Percentiles rank a stretch among this genome's conserved stretches.
phyloP scores from a whole-genome alignment of 2,329 filamentous ascomycete species.

The Alternaria hordeiaustralica region DNA sequence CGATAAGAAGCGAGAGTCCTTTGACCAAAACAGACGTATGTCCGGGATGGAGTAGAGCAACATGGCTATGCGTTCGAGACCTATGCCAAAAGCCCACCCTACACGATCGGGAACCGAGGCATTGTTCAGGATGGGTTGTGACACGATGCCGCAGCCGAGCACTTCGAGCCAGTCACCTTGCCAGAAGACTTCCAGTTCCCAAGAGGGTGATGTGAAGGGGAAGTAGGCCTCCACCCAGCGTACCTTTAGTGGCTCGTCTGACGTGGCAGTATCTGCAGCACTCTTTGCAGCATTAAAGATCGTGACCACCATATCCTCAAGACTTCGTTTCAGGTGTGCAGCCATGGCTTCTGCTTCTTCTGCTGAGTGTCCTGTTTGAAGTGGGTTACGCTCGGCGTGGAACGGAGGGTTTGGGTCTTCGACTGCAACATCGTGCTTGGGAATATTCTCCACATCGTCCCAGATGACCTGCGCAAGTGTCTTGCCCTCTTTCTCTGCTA shows the following conservation, averaged over 20 bases:
- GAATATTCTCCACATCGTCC: conserved; percentile 73
- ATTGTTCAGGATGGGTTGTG: conserved; percentile 79
- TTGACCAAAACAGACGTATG: conserved; percentile 95
- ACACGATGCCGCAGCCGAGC: conserved; percentile 87
- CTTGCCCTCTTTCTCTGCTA: conserved; percentile 54
- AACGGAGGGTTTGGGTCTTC: conserved; percentile 83
- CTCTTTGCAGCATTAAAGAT: conserved; percentile 81
- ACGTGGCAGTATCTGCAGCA: conserved; percentile 55
- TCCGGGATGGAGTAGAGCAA: conserved; percentile 94
- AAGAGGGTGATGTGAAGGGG: conserved; percentile 93
- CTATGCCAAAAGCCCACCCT: conserved; percentile 95
- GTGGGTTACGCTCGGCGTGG: conserved; percentile 79
- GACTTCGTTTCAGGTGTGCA: conserved; percentile 83
- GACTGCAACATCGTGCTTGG: conserved; percentile 75
- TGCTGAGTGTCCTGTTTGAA: conserved; percentile 76
- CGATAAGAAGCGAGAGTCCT: conserved; percentile 80
- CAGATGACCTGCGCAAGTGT: conserved; percentile 68
- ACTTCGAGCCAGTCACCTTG: conserved; percentile 95
- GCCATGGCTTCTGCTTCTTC: conserved; percentile 84
- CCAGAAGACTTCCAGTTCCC: conserved; percentile 96
- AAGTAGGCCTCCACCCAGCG: conserved; percentile 98
- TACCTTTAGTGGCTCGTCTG: conserved; percentile 75
- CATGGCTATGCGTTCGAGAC: conserved; percentile 96
- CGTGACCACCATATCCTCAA: conserved; percentile 89
- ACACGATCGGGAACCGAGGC: conserved; percentile 77